These are phyloP conservation scores for Mesembryanthemum crystallinum DNA, from an alignment of 148 eudicot genomes.

Conservation along the genomic window DNA sequence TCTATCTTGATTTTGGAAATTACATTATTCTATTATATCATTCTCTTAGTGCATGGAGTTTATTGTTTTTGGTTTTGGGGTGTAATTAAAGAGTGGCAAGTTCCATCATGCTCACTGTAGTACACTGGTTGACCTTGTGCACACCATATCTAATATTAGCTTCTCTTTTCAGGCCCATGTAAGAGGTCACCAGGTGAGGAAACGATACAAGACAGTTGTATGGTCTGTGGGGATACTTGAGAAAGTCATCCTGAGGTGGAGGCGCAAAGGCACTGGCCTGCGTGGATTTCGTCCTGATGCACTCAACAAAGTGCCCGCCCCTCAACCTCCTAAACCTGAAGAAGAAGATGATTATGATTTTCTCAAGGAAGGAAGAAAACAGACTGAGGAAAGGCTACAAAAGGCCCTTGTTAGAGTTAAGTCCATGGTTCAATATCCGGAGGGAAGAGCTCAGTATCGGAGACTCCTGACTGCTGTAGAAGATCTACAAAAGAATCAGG, in stretches of 20 bases:
- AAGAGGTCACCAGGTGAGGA: constrained; percentile 76
- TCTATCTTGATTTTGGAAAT: background rate
- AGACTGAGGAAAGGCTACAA: constrained; percentile 48
- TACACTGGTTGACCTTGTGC: background rate
- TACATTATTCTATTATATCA: background rate
- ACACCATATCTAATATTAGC: constrained; percentile 12
- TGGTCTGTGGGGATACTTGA: constrained; percentile 75
- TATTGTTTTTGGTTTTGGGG: background rate
- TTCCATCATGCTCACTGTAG: background rate
- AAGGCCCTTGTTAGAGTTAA: constrained; percentile 63
- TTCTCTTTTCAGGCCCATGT: constrained; percentile 53
- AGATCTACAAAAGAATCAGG: constrained; percentile 48
- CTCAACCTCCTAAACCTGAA: constrained; percentile 21
- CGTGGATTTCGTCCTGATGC: constrained; percentile 59
- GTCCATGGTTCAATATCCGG: constrained; percentile 64
- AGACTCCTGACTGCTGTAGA: constrained; percentile 54
- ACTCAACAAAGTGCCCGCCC: constrained; percentile 28
- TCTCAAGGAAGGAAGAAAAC: constrained; percentile 55
- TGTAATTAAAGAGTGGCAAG: background rate
- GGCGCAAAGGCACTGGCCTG: constrained; percentile 58
- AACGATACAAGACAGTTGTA: constrained; percentile 54
- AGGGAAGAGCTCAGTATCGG: constrained; percentile 58
- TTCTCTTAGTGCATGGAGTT: background rate
- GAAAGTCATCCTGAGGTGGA: constrained; percentile 74
- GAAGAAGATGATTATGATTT: constrained; percentile 61